Evolutionary conservation across 306 rosid genomes (phyloP).

Genomic region (Prunus campanulata): DNA sequence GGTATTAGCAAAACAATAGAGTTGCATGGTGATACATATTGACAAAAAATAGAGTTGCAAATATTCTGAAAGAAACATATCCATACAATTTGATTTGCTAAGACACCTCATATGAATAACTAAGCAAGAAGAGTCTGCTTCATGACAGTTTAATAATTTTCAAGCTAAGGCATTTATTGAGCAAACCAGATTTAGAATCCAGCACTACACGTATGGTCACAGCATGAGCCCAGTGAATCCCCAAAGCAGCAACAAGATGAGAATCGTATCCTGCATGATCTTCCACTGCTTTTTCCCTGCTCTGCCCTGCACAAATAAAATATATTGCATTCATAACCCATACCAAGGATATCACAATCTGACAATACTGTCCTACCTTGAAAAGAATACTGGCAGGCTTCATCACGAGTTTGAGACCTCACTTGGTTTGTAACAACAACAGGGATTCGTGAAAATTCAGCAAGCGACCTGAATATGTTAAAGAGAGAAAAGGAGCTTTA

Average conservation of each 20-base stretch:
- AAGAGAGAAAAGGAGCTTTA: constrained; percentile 14
- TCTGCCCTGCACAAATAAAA: constrained; percentile 38
- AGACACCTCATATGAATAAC: background rate
- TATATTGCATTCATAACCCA: constrained; percentile 17
- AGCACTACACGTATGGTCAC: constrained; percentile 91
- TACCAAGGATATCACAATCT: constrained; percentile 12
- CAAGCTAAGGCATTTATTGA: background rate
- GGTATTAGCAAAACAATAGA: no score
- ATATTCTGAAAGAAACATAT: background rate
- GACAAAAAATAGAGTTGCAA: background rate
- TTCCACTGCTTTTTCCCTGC: constrained; percentile 26
- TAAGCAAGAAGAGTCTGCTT: background rate
- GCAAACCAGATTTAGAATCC: constrained; percentile 76
- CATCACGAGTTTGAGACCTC: constrained; percentile 68
- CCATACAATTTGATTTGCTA: background rate
- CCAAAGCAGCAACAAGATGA: constrained; percentile 96
- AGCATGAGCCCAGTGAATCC: constrained; percentile 95
- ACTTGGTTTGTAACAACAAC: constrained; percentile 93
- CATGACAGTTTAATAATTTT: background rate
- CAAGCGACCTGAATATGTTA: constrained; percentile 62
- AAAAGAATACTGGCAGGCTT: constrained; percentile 61
- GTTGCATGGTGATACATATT: background rate
- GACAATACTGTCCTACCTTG: constrained; percentile 61
- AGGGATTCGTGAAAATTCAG: constrained; percentile 90
- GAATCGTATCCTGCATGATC: constrained; percentile 51